These are phyloP conservation scores for Trichoderma sp. DNA, from an alignment of 2,329 filamentous ascomycete genomes.

Conservation along the genomic window DNA sequence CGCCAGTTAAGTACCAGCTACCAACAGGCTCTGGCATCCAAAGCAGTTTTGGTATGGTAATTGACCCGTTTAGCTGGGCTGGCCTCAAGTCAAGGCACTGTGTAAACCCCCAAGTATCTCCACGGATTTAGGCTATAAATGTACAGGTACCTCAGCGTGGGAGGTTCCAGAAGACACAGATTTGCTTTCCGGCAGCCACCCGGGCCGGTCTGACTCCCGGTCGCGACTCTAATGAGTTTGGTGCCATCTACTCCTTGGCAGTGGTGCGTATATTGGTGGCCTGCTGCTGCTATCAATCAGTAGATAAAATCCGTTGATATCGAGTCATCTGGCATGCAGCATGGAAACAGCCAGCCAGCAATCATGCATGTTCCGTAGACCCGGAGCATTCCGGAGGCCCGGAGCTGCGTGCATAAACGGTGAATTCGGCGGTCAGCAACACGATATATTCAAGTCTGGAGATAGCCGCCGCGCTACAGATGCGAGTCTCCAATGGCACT, in stretches of 20 bases:
- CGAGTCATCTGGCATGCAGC: neutral
- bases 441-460: neutral
- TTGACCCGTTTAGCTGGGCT: neutral
- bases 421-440: conserved; percentile 15
- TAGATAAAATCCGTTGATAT: neutral
- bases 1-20: neutral
- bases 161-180: neutral
- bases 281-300: neutral
- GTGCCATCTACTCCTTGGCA: neutral
- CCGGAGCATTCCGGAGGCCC: neutral
- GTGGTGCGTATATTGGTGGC: neutral
- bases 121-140: neutral
- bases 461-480: neutral
- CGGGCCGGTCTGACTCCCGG: neutral
- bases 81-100: neutral
- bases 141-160: neutral
- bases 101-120: neutral
- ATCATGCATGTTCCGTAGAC: neutral
- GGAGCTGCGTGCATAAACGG: conserved; percentile 1
- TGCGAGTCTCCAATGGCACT: neutral
- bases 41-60: neutral
- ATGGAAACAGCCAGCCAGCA: neutral
- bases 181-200: conserved; percentile 2
- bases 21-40: neutral
- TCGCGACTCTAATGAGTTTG: neutral